Percentiles rank a stretch among this genome's conserved stretches.
Conservation (phyloP, 2,329 filamentous ascomycete genomes). For the Ophiostoma quercus region DNA sequence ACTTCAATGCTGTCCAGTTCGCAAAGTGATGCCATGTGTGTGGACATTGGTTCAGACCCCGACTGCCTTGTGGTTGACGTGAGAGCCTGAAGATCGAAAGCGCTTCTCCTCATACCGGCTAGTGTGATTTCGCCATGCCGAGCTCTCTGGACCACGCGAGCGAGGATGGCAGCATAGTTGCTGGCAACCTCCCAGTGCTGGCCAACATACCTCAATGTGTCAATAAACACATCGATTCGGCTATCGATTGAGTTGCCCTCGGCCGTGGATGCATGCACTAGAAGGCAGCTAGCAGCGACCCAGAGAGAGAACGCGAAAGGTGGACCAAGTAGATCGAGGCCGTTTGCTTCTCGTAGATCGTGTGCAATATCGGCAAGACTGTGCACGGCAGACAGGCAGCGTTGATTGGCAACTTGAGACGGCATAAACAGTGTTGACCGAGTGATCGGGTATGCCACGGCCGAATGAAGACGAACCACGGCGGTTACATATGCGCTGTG, state of each 20-base stretch:
- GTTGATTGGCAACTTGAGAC: conserved; percentile 76
- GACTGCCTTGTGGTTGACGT: conserved; percentile 71
- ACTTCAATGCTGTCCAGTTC: conserved; percentile 18
- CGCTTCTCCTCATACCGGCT: conserved; percentile 79
- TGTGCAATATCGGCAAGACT: conserved; percentile 73
- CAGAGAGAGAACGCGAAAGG: conserved; percentile 89
- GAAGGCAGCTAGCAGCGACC: conserved; percentile 79
- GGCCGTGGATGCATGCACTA: conserved; percentile 79
- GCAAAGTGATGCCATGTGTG: conserved; percentile 9
- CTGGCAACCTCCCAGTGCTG: conserved; percentile 79
- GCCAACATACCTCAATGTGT: conserved; percentile 74
- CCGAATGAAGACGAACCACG: conserved; percentile 83
- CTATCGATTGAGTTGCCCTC: conserved; percentile 52
- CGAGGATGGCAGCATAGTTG: conserved; percentile 72
- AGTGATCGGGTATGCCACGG: conserved; percentile 84
- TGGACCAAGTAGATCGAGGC: conserved; percentile 76
- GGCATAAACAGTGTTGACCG: conserved; percentile 82
- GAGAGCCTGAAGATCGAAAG: conserved; percentile 81
- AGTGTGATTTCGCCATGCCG: conserved; percentile 76
- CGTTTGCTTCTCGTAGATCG: conserved; percentile 68
- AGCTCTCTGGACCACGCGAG: conserved; percentile 79
- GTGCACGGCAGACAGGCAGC: conserved; percentile 76
- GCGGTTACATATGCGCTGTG: conserved; percentile 86
- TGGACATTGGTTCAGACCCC: conserved; percentile 10
- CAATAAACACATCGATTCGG: conserved; percentile 75